Base-by-base conservation (phyloP, 2,329 filamentous ascomycete genomes). In the Exophiala sp. region DNA sequence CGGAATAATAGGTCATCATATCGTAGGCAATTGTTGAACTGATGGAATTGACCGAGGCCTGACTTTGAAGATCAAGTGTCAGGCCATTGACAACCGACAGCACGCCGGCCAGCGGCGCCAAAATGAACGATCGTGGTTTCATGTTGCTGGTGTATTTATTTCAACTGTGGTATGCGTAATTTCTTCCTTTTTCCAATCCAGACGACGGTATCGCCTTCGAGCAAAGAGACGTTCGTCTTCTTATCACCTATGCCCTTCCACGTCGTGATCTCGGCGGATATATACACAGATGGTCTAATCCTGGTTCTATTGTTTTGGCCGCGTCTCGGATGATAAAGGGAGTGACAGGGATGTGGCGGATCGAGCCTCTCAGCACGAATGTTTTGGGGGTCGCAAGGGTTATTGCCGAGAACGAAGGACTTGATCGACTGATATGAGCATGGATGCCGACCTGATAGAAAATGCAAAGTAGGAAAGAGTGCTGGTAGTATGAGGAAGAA, bases 1-100 rank as follows among this genome's bases (percentile, higher is more conserved):
- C 68, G 3, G 59, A 63, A 58, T 72, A 72, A 52, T 68, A 69
- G 39, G 62, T 64, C 47, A 69, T 64, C 57, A 71, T 65, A 20
- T 67, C 67, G 36, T 67, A 62, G 3, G 68, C 68, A 32, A 68
- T 45, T 5, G 58, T 65, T 44, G 64, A 69, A 10, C 68, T 65
- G 6, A 64, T 66, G 3, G 55, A 61, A 58, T 66, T 68, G 52
- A 71, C 63, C 29, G 69, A 71, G 12, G 67, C 68, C n/a, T 32
- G 7, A 48, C 60, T 64, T 55, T 14, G 57, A 20, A 62, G 21
- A 29, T 62, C 54, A 16, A 64, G 57, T 33, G 55, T 42, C 38
- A 58, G 39, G 10, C 50, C 53, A 14, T 50, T 47, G 21, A 43
- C 48, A 5, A 59, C 24, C 10, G 56, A 59, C 11, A 62, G 21